A percentile compares a stretch with the other conserved stretches of the same genome.
Conservation (phyloP, 2,329 filamentous ascomycete species). For the Cordyceps fumosorosea region DNA sequence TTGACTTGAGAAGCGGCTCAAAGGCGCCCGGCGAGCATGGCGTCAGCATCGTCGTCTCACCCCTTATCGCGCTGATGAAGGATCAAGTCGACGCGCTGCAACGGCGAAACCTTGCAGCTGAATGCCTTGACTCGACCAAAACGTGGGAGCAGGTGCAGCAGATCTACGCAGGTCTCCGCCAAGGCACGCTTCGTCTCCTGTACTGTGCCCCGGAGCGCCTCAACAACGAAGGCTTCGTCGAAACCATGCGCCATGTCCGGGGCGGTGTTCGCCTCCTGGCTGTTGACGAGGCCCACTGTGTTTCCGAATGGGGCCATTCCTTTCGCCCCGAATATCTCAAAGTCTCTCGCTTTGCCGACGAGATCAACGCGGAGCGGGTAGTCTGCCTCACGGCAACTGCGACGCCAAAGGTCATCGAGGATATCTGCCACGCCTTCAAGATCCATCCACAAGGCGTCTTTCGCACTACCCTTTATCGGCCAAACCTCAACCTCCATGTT, state of each 20-base stretch:
- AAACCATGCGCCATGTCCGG: constrained; percentile 45
- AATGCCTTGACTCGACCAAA: constrained; percentile 51
- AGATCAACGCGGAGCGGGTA: constrained; percentile 51
- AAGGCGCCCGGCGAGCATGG: constrained; percentile 31
- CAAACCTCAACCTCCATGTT: constrained; percentile 50
- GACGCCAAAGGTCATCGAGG: constrained; percentile 47
- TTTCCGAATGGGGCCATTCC: constrained; percentile 46
- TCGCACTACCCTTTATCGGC: constrained; percentile 51
- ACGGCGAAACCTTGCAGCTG: constrained; percentile 43
- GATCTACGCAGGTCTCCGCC: constrained; percentile 31
- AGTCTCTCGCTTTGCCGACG: constrained; percentile 48
- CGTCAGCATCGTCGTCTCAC: constrained; percentile 50
- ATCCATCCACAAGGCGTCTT: constrained; percentile 43
- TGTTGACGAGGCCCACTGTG: constrained; percentile 53
- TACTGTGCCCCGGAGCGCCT: constrained; percentile 55
- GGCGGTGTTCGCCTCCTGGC: constrained; percentile 51
- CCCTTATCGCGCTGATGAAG: constrained; percentile 53
- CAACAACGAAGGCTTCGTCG: constrained; percentile 55
- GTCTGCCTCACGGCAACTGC: constrained; percentile 56
- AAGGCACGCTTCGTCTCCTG: constrained; percentile 44
- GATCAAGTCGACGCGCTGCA: constrained; percentile 52
- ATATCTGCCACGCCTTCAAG: constrained; percentile 46
- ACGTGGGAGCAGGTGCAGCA: constrained; percentile 37
- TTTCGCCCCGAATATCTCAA: constrained; percentile 47
- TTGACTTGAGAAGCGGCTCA: constrained; percentile 28